A percentile compares a stretch with the other conserved stretches of the same genome.
Conservation (phyloP, 2,329 filamentous ascomycete genomes). For the Cercospora sp. region DNA sequence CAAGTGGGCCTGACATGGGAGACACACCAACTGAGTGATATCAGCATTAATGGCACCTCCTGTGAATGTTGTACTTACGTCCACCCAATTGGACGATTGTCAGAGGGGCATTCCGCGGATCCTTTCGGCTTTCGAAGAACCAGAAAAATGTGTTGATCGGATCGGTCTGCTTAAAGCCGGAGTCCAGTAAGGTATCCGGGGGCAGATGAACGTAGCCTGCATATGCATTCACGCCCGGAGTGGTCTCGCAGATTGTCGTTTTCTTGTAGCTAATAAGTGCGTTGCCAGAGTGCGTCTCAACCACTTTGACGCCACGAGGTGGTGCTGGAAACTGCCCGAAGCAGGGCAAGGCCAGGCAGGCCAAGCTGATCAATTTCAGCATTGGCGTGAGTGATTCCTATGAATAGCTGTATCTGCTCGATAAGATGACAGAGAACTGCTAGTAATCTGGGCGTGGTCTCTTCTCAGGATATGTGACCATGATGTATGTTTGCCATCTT, state of each 20-base stretch:
- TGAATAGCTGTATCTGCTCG: too few species aligned
- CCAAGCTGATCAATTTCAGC: neutral
- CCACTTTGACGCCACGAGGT: constrained; percentile 17
- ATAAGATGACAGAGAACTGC: too few species aligned
- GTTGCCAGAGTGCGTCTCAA: constrained; percentile 11
- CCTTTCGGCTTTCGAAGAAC: constrained; percentile 54
- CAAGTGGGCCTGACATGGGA: constrained; percentile 51
- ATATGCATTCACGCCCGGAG: constrained; percentile 57
- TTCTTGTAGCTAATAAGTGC: constrained; percentile 24
- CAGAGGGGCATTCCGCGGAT: constrained; percentile 48
- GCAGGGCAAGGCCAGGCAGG: neutral
- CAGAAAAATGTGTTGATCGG: constrained; percentile 19
- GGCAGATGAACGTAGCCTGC: constrained; percentile 59
- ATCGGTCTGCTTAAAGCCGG: constrained; percentile 3
- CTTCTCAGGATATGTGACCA: too few species aligned
- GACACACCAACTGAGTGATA: constrained; percentile 44
- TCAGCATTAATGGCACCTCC: neutral
- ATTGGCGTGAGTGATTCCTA: neutral
- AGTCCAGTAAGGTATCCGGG: constrained; percentile 4
- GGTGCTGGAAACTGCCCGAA: constrained; percentile 16
- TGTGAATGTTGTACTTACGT: constrained; percentile 27
- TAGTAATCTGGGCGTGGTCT: too few species aligned
- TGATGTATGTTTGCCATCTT: neutral
- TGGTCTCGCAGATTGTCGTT: constrained; percentile 56
- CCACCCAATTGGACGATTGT: constrained; percentile 62